Evolutionary conservation across 2,329 filamentous ascomycete genomes (phyloP), one percentile per base, ranked within the genome.

Genomic region (Podosphaera fusca): DNA sequence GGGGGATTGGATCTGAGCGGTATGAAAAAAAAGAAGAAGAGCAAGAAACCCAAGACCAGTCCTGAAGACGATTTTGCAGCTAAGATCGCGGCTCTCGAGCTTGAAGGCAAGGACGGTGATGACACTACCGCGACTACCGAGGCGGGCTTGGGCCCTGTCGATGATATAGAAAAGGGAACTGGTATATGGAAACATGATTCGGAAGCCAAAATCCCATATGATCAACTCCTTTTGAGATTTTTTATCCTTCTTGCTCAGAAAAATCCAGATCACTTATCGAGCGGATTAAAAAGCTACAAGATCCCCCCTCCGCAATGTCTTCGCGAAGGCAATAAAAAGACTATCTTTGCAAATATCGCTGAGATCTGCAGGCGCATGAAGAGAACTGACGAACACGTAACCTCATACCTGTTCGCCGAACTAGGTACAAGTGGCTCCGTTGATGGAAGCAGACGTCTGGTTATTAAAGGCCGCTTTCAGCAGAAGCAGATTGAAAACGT

Each of bases 331-430:
- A 98, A 98, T 82, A 94, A 95, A 81, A 94, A 94, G 83, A 98
- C 92, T 61, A 95, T 98, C 68, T 98, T 98, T 68, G 92, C 90
- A 76, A 98, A 98, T 76, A 92, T 98, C 68, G 81, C 87, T 70
- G 92, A 98, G 70, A 96, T 98, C 67, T 94, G 88, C 79, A 95
- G 95, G 79, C 82, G 90, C 67, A 96, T 98, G 89, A 98, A 98
- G 82, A 82, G 92, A 71, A 89, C 86, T 61, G 90, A 96, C 69
- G 92, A 98, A 73, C 92, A 95, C 74, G 85, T 98, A 63, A 96
- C 88, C 56, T 84, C 90, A 66, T 96, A 95, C 75, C 74, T 98
- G 70, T 95, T 98, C 72, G 89, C 92, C 63, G 92, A 98, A 72
- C 79, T 98, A 81, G 92, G 92, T 76, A 98, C 92, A 63, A 94